Evolutionary conservation across 2,329 filamentous ascomycete species (phyloP).

Genomic region (Trichophyton schoenleinii): DNA sequence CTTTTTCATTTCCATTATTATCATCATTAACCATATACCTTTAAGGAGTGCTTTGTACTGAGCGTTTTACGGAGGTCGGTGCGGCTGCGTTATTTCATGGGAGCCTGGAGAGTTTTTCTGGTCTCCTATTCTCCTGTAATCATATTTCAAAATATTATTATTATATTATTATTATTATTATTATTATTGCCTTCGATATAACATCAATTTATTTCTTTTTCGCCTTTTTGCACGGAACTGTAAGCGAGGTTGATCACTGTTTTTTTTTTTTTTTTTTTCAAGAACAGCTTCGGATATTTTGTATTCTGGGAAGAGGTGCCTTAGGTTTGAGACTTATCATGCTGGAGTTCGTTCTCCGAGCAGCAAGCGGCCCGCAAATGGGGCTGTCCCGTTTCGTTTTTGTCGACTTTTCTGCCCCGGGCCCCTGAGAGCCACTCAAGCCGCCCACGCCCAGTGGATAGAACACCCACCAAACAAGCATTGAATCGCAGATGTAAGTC

Average conservation of each 20-base stretch:
- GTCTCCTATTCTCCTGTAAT: not conserved
- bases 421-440: not conserved
- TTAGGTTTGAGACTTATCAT: not conserved
- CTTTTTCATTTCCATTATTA: not conserved
- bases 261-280: too few relatives aligned
- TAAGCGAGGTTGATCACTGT: not conserved
- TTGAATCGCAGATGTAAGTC: not conserved
- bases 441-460: not conserved
- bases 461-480: not conserved
- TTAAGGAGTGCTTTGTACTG: not conserved
- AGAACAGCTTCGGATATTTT: too few relatives aligned
- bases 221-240: not conserved
- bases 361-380: not conserved
- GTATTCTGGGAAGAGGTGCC: too few relatives aligned
- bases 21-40: not conserved
- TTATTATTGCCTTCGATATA: too few relatives aligned
- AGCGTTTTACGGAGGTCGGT: not conserved
- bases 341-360: not conserved
- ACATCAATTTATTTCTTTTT: not conserved
- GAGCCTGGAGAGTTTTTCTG: not conserved
- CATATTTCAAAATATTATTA: not conserved
- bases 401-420: not conserved
- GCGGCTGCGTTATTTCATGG: not conserved
- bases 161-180: too few relatives aligned
- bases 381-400: not conserved